Percentiles rank a stretch among this genome's conserved stretches.
Evolutionary conservation across 2,329 filamentous ascomycete species (phyloP).

Genomic region (Penicillium paneum): DNA sequence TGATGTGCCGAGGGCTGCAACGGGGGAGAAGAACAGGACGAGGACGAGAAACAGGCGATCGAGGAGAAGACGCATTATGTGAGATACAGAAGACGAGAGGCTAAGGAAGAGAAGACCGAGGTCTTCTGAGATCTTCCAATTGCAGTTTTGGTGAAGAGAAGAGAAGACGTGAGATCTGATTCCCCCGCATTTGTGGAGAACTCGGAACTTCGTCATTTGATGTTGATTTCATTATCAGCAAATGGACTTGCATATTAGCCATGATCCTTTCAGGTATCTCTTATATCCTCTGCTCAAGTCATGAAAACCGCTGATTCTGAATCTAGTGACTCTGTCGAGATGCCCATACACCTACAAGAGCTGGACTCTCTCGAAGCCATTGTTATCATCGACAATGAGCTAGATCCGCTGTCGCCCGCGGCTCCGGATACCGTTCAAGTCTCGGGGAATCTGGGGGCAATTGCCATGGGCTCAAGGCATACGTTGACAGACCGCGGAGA

Average conservation of each 20-base stretch:
- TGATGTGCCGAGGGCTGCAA: constrained; percentile 53
- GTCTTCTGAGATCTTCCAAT: not conserved
- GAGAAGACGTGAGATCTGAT: not conserved
- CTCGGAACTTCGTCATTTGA: not conserved
- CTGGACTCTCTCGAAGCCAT: constrained; percentile 49
- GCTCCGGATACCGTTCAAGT: constrained; percentile 45
- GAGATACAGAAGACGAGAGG: not conserved
- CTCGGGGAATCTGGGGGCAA: constrained; percentile 43
- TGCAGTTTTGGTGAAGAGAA: not conserved
- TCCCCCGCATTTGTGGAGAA: constrained; percentile 10
- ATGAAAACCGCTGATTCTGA: not conserved
- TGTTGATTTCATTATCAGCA: not conserved
- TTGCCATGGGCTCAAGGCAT: constrained; percentile 39
- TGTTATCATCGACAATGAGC: constrained; percentile 55
- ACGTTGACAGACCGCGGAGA: constrained; percentile 39
- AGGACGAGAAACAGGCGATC: constrained; percentile 20
- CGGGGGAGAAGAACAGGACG: constrained; percentile 15
- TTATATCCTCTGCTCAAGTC: not conserved
- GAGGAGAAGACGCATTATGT: constrained; percentile 22
- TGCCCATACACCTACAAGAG: constrained; percentile 31
- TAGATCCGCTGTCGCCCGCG: constrained; percentile 52
- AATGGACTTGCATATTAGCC: not conserved
- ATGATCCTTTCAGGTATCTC: constrained; percentile 5
- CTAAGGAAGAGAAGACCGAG: constrained; percentile 13
- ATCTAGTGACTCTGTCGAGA: constrained; percentile 8